Conservation (phyloP, 2,329 filamentous ascomycete genomes). For the Grosmannia serpens region DNA sequence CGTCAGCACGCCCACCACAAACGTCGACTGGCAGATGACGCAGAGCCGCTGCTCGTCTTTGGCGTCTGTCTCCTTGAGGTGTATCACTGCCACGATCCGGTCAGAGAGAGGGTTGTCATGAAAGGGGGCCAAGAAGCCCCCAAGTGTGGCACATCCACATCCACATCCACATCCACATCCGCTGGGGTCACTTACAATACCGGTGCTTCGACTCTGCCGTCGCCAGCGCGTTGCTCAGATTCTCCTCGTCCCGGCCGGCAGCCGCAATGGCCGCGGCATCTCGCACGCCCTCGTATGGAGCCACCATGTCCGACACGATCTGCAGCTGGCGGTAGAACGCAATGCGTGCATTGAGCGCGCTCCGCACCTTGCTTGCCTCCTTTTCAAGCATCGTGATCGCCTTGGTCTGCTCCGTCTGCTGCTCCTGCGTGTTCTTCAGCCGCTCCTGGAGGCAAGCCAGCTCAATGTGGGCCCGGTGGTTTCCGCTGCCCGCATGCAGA, state of each 20-base stretch:
- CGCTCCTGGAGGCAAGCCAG: conserved; percentile 51
- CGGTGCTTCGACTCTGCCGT: conserved; percentile 60
- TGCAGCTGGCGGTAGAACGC: conserved; percentile 90
- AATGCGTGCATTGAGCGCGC: conserved; percentile 71
- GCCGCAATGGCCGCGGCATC: conserved; percentile 38
- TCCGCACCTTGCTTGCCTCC: conserved; percentile 66
- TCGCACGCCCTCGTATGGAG: conserved; percentile 55
- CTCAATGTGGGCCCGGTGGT: conserved; percentile 48
- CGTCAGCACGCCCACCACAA: conserved; percentile 71
- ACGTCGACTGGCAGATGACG: conserved; percentile 70
- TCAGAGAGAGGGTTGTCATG: too few species aligned
- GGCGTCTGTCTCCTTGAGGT: conserved; percentile 46
- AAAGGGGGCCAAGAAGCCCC: conserved; percentile 1
- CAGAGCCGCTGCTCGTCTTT: conserved; percentile 58
- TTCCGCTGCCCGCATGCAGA: conserved; percentile 42
- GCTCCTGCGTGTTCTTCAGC: conserved; percentile 46
- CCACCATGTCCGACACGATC: conserved; percentile 77
- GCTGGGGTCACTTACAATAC: conserved; percentile 42
- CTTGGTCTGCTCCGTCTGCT: conserved; percentile 40
- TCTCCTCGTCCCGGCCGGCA: conserved; percentile 33
- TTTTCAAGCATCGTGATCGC: conserved; percentile 39
- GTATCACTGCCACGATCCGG: conserved; percentile 27
- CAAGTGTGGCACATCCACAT: background rate
- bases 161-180: background rate
- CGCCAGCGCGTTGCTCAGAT: conserved; percentile 45